Evolutionary conservation across 2,329 filamentous ascomycete species (phyloP).

Genomic region (Falciphora oryzae): DNA sequence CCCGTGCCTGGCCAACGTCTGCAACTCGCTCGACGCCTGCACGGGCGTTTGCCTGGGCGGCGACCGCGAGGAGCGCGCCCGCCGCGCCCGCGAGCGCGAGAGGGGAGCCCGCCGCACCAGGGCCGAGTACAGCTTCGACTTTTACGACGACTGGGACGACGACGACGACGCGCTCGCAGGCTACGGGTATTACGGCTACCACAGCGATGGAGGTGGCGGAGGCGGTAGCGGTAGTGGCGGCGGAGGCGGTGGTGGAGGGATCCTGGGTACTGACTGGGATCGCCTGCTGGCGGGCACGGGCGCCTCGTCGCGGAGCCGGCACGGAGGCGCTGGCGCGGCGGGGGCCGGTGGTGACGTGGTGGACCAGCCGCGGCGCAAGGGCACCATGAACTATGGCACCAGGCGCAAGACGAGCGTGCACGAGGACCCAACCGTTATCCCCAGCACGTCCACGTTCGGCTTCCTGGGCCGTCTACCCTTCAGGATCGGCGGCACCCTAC

Average conservation of each 20-base stretch:
- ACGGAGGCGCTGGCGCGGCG: constrained; percentile 23
- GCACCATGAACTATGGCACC: constrained; percentile 87
- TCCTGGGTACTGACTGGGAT: constrained; percentile 69
- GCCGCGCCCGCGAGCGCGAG: constrained; percentile 60
- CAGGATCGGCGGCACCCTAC: constrained; percentile 72
- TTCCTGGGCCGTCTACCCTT: constrained; percentile 82
- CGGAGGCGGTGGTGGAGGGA: constrained; percentile 25
- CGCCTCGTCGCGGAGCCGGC: constrained; percentile 30
- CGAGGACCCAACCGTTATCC: constrained; percentile 85
- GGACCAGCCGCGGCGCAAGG: constrained; percentile 64
- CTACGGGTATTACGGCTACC: constrained; percentile 6
- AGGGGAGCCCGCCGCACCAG: constrained; percentile 43
- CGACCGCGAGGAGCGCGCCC: constrained; percentile 66
- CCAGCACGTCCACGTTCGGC: constrained; percentile 76
- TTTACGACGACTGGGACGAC: constrained; percentile 94
- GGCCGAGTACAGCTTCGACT: constrained; percentile 87
- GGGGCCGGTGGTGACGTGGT: constrained; percentile 34
- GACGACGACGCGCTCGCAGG: constrained; percentile 34
- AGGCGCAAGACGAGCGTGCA: constrained; percentile 42
- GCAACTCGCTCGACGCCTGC: constrained; percentile 64
- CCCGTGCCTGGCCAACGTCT: constrained; percentile 69
- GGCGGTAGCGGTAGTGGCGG: constrained; percentile 41
- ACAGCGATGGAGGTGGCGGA: constrained; percentile 10
- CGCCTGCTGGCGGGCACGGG: constrained; percentile 69
- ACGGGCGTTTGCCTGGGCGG: constrained; percentile 61